Evolutionary conservation across 805 yeast species (phyloP).

Genomic region (Candida maesae): DNA sequence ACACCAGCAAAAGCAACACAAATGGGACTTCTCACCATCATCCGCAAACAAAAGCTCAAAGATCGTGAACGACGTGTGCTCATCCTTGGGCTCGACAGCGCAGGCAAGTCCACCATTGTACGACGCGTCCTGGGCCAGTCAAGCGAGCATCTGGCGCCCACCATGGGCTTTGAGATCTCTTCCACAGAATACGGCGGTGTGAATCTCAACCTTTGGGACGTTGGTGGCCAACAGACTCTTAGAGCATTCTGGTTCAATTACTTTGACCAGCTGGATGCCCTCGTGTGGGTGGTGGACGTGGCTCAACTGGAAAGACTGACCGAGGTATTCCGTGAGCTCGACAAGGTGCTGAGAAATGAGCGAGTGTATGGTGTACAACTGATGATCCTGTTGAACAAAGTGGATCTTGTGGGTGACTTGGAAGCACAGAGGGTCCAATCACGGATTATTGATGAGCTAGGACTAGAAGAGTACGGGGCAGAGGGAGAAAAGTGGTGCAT

Average conservation of each 20-base stretch:
- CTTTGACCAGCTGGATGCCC: conserved; percentile 61
- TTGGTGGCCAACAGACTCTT: conserved; percentile 84
- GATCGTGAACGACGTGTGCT: conserved; percentile 74
- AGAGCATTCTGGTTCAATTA: conserved; percentile 93
- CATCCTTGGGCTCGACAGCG: conserved; percentile 81
- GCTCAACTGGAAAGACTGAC: conserved; percentile 52
- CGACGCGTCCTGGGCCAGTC: conserved; percentile 50
- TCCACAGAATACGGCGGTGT: conserved; percentile 42
- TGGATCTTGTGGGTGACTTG: conserved; percentile 47
- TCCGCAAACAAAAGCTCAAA: conserved; percentile 76
- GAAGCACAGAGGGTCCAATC: conserved; percentile 17
- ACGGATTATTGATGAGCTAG: conserved; percentile 10
- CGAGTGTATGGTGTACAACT: conserved; percentile 65
- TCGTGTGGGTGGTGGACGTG: conserved; percentile 86
- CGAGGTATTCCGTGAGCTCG: conserved; percentile 65
- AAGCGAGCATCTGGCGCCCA: conserved; percentile 64
- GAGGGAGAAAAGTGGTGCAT: conserved; percentile 17
- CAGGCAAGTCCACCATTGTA: conserved; percentile 88
- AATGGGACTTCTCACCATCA: conserved; percentile 81
- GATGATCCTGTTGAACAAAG: conserved; percentile 69
- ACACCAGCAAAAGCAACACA: neutral
- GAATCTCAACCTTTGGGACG: conserved; percentile 70
- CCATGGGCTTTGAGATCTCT: conserved; percentile 84
- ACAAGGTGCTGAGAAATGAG: conserved; percentile 51
- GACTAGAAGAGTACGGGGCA: conserved; percentile 9